Evolutionary conservation across 2,329 filamentous ascomycete genomes (phyloP).

Genomic region (Colletotrichum siamense): DNA sequence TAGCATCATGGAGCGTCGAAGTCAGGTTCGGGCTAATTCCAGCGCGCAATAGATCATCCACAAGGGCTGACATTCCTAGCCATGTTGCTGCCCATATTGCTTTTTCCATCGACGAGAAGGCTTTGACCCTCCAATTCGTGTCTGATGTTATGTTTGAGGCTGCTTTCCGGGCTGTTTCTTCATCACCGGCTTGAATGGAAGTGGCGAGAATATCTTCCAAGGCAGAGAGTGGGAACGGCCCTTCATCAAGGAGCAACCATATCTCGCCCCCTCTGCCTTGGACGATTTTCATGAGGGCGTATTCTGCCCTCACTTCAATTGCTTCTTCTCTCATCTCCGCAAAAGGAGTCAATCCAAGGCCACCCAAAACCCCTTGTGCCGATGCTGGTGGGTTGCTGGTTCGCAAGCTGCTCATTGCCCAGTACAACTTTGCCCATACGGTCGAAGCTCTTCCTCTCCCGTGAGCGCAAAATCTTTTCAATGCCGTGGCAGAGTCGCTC

Average conservation of each 20-base stretch:
- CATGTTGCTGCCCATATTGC: background rate
- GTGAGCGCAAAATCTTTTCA: background rate
- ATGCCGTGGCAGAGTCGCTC: background rate
- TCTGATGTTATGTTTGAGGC: rapidly evolving
- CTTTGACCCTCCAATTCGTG: rapidly evolving
- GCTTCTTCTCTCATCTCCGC: background rate
- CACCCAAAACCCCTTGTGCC: background rate
- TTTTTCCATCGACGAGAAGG: background rate
- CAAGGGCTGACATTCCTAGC: background rate
- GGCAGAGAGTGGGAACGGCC: background rate
- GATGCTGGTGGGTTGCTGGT: background rate
- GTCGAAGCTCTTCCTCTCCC: background rate
- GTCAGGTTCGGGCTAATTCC: background rate
- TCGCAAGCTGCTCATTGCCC: background rate
- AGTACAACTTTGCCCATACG: background rate
- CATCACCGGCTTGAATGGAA: background rate
- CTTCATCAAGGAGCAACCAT: background rate
- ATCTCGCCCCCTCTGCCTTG: background rate
- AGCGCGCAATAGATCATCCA: background rate
- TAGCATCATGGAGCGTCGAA: background rate
- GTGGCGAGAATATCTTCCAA: background rate
- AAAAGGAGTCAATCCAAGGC: background rate
- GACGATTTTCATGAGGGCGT: background rate
- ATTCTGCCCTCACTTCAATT: background rate
- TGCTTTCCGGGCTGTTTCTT: background rate